Conservation (phyloP, 2,329 filamentous ascomycete genomes). For the Mariannaea sp. region DNA sequence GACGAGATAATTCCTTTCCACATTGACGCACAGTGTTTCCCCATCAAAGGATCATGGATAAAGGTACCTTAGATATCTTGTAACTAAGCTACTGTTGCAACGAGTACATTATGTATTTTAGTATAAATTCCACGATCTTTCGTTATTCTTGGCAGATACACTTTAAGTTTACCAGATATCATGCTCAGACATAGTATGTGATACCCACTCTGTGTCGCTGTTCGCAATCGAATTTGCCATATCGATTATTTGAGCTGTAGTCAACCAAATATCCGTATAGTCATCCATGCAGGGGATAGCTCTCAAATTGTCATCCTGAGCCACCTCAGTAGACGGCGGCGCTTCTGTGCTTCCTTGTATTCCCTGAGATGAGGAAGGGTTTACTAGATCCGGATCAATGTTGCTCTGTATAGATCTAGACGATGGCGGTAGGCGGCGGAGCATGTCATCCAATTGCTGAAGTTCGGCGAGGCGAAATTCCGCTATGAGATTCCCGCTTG, state of each 20-base stretch:
- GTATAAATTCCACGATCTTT: not conserved
- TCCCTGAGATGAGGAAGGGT: not conserved
- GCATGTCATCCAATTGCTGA: constrained; percentile 49
- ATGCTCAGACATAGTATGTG: constrained; percentile 51
- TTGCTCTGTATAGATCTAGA: not conserved
- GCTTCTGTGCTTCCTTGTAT: not conserved
- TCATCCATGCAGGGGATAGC: constrained; percentile 31
- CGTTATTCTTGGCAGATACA: not conserved
- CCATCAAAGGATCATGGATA: too few relatives aligned
- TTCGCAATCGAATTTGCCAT: constrained; percentile 54
- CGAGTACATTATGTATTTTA: too few relatives aligned
- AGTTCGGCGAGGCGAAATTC: constrained; percentile 51
- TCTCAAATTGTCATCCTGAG: constrained; percentile 25
- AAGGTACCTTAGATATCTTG: too few relatives aligned
- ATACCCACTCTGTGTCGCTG: constrained; percentile 52
- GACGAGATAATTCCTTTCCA: too few relatives aligned
- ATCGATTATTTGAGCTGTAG: constrained; percentile 52
- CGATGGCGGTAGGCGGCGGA: constrained; percentile 37
- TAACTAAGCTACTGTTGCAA: too few relatives aligned
- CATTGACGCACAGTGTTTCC: too few relatives aligned
- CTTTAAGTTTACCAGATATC: constrained; percentile 43
- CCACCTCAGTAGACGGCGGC: constrained; percentile 2
- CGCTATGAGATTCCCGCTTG: constrained; percentile 52
- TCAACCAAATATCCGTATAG: constrained; percentile 44
- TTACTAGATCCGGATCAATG: constrained; percentile 25